phyloP scores from a whole-genome alignment of 2,329 filamentous ascomycete species.

The Helminthosporium solani region DNA sequence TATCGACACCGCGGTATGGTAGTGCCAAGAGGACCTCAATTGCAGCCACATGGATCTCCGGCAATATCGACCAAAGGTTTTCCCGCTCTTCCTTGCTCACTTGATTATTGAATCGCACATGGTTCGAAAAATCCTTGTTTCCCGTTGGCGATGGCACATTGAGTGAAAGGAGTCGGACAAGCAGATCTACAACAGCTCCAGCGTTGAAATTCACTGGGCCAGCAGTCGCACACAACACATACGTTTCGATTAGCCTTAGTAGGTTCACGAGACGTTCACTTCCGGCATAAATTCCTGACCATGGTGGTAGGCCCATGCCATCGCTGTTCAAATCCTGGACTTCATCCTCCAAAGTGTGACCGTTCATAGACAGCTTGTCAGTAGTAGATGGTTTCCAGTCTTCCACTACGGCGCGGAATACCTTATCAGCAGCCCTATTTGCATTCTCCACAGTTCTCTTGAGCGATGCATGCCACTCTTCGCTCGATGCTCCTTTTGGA shows the following conservation, averaged over 20 bases:
- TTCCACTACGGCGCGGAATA: constrained; percentile 78
- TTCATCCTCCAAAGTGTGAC: constrained; percentile 32
- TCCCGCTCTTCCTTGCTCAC: constrained; percentile 80
- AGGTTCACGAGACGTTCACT: constrained; percentile 67
- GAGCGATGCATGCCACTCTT: constrained; percentile 75
- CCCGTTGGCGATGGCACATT: constrained; percentile 51
- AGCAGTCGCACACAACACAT: constrained; percentile 65
- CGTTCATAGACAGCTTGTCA: constrained; percentile 28
- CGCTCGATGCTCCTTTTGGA: constrained; percentile 72
- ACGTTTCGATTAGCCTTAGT: constrained; percentile 63
- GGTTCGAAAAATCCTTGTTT: constrained; percentile 42
- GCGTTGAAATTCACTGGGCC: constrained; percentile 66
- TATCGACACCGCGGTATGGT: constrained; percentile 58
- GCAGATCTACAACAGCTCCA: constrained; percentile 66
- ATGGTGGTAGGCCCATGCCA: constrained; percentile 59
- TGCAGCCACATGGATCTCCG: constrained; percentile 71
- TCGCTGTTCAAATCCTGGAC: constrained; percentile 45
- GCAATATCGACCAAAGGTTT: constrained; percentile 70
- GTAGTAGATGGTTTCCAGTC: constrained; percentile 71
- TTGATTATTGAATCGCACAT: constrained; percentile 66
- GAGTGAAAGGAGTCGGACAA: constrained; percentile 69
- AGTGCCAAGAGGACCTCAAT: constrained; percentile 63
- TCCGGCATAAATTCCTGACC: constrained; percentile 75
- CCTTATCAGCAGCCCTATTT: constrained; percentile 71
- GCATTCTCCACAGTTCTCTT: constrained; percentile 62